A percentile compares a stretch with the other conserved stretches of the same genome.
Conservation (phyloP, 108 stramenopile species). For the Mediolabrus comicus region DNA sequence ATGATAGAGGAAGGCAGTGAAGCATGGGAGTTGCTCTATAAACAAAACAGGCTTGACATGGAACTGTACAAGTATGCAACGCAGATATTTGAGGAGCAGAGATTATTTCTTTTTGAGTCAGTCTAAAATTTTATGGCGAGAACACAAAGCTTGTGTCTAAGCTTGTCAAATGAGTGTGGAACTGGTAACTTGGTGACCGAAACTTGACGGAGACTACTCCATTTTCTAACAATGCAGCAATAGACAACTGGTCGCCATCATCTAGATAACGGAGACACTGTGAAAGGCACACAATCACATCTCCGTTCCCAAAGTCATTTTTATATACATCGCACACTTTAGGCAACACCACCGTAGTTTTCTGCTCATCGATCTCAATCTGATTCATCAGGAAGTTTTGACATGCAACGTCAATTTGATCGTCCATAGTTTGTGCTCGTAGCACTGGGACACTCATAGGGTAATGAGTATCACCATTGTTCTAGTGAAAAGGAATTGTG, state of each 20-base stretch:
- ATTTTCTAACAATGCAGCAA: conserved; percentile 30
- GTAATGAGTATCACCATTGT: conserved; percentile 64
- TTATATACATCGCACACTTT: conserved; percentile 86
- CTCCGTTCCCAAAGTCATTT: conserved; percentile 75
- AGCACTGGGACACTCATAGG: conserved; percentile 64
- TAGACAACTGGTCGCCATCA: conserved; percentile 32
- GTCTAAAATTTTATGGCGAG: not conserved
- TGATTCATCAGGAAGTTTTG: conserved; percentile 59
- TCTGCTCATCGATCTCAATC: conserved; percentile 61
- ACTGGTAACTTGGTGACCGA: conserved; percentile 16
- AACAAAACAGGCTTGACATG: conserved; percentile 55
- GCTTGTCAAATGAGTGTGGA: conserved; percentile 25
- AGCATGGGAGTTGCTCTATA: conserved; percentile 43
- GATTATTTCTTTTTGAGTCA: not conserved
- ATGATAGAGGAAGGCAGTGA: conserved; percentile 17
- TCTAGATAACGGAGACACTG: conserved; percentile 62
- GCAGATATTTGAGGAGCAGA: conserved; percentile 33
- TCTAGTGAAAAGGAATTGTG: conserved; percentile 12
- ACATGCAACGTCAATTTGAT: conserved; percentile 67
- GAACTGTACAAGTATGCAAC: conserved; percentile 52
- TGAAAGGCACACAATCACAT: conserved; percentile 49
- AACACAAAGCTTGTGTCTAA: not conserved
- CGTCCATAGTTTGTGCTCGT: conserved; percentile 49
- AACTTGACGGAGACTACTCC: conserved; percentile 26
- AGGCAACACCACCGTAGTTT: conserved; percentile 63